Evolutionary conservation across 1,139 yeast species (phyloP), one percentile per base, ranked within the genome.

Genomic region (Taphrina sp.): DNA sequence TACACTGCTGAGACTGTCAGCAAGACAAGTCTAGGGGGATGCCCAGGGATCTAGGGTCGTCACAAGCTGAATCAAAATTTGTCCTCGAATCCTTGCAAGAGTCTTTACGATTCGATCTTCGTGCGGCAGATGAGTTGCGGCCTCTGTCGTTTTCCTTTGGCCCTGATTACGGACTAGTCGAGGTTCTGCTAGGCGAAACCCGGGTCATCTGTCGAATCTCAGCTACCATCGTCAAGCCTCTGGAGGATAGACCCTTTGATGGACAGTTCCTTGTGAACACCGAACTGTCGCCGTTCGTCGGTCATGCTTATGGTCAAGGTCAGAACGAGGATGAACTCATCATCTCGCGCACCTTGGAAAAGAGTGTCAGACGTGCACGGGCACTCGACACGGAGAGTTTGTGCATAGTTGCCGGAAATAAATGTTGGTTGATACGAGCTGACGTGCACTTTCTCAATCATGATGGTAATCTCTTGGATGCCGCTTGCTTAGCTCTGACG

Each of bases 391-490:
- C 90, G 47, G 98, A 92, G 67, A 81, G 88, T 59, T 72, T 92
- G 54, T 90, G 97, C 72, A 87, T 92, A 47, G 80, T 86, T 24
- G 95, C 96, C 0, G 97, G 97, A 1, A 79, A 82, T 59, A 83
- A 87, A 63, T 90, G 95, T 65, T 92, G 98, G 98, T 76, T 81
- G 58, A 74, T 92, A 16, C 76, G 94, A 57, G 96, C 95, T 0
- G 97, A 90, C 66, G 81, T 92, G 33, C 95, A 89, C 67, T 86
- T 85, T 63, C 72, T 92, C 61, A 84, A 89, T 66, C 87, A 81
- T 65, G 98, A 92, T 69, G 98, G 98, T 36, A 95, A 94, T 34
- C 77, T 92, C 39, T 82, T 90, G 42, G 98, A 92, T 69, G 85
- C 89, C 17, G 85, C 94, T 37, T 87, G 96, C 69, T 77, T 89